A percentile compares a stretch with the other conserved stretches of the same genome.
These are phyloP conservation scores for Cadophora luteo-olivacea DNA, from an alignment of 2,329 filamentous ascomycete genomes.

Conservation along the genomic window DNA sequence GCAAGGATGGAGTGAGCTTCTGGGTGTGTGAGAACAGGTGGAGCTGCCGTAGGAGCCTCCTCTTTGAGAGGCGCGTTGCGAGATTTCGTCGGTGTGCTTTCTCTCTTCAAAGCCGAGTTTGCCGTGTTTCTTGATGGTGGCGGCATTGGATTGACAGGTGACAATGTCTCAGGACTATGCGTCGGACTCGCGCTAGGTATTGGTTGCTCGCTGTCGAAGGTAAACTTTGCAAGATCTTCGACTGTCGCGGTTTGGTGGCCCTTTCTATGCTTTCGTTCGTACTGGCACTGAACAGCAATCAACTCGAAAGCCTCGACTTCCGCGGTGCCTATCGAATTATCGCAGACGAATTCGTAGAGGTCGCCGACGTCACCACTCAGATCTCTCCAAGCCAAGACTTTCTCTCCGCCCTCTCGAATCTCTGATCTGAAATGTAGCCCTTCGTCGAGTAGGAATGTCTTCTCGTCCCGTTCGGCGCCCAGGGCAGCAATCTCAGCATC, in stretches of 20 bases:
- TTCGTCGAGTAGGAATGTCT: slow-evolving; percentile 95
- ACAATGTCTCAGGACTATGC: slow-evolving; percentile 58
- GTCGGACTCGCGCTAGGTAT: slow-evolving; percentile 67
- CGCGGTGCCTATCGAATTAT: slow-evolving; percentile 70
- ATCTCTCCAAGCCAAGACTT: slow-evolving; percentile 92
- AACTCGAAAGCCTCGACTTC: slow-evolving; percentile 83
- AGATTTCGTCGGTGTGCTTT: slow-evolving; percentile 28
- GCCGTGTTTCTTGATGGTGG: slow-evolving; percentile 43
- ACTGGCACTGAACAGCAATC: slow-evolving; percentile 90
- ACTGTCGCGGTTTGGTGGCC: slow-evolving; percentile 81
- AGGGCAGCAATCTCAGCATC: slow-evolving; percentile 80
- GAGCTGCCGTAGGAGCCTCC: slow-evolving; percentile 61
- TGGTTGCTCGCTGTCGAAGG: slow-evolving; percentile 71
- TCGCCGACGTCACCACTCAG: slow-evolving; percentile 92
- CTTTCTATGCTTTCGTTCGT: slow-evolving; percentile 92
- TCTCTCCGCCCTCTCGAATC: slow-evolving; percentile 78
- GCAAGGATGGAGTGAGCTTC: slow-evolving; percentile 75
- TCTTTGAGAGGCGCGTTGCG: slow-evolving; percentile 46
- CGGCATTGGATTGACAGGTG: slow-evolving; percentile 39
- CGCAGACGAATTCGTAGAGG: slow-evolving; percentile 98
- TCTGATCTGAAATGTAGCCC: slow-evolving; percentile 86
- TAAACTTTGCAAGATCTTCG: slow-evolving; percentile 81
- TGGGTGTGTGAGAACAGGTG: slow-evolving; percentile 66
- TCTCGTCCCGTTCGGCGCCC: slow-evolving; percentile 87
- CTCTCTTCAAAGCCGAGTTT: slow-evolving; percentile 53